Conservation (phyloP, 352 stramenopile genomes). For the Globisporangium ultimum region DNA sequence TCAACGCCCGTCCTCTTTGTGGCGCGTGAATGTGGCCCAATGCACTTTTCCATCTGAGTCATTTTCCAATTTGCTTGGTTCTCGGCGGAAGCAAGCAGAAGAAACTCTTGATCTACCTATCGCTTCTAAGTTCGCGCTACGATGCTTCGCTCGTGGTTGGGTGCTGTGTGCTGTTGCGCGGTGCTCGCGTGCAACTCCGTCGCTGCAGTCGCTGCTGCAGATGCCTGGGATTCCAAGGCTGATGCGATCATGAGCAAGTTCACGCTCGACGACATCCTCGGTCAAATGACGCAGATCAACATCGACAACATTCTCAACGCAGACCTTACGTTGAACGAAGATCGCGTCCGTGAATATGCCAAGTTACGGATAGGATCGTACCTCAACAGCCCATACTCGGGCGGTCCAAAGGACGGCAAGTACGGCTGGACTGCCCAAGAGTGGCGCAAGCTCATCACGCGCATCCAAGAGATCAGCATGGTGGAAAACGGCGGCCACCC, state of each 20-base stretch:
- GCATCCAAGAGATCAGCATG: slow-evolving; percentile 80
- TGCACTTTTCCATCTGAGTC: no score
- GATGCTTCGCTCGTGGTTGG: slow-evolving; percentile 23
- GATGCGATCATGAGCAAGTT: slow-evolving; percentile 52
- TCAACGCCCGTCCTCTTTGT: no score
- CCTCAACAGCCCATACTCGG: no score
- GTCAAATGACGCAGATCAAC: slow-evolving; percentile 86
- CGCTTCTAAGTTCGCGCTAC: not conserved
- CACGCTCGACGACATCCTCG: slow-evolving; percentile 61
- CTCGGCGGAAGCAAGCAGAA: not conserved
- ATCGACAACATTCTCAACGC: slow-evolving; percentile 50
- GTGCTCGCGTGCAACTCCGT: slow-evolving; percentile 21
- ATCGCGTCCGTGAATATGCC: slow-evolving; percentile 46
- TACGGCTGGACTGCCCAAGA: slow-evolving; percentile 18
- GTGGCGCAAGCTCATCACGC: slow-evolving; percentile 66
- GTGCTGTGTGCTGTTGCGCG: slow-evolving; percentile 24
- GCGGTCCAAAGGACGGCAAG: no score
- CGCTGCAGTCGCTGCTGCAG: slow-evolving; percentile 3
- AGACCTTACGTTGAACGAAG: slow-evolving; percentile 38
- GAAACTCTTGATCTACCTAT: not conserved
- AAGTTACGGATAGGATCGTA: slow-evolving; percentile 32
- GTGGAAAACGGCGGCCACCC: slow-evolving; percentile 54
- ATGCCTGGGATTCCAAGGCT: slow-evolving; percentile 31
- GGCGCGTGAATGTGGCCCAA: no score
- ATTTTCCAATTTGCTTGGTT: no score